A percentile compares a stretch with the other conserved stretches of the same genome.
Conservation (phyloP, 2,329 filamentous ascomycete genomes). For the Phialophora macrospora region DNA sequence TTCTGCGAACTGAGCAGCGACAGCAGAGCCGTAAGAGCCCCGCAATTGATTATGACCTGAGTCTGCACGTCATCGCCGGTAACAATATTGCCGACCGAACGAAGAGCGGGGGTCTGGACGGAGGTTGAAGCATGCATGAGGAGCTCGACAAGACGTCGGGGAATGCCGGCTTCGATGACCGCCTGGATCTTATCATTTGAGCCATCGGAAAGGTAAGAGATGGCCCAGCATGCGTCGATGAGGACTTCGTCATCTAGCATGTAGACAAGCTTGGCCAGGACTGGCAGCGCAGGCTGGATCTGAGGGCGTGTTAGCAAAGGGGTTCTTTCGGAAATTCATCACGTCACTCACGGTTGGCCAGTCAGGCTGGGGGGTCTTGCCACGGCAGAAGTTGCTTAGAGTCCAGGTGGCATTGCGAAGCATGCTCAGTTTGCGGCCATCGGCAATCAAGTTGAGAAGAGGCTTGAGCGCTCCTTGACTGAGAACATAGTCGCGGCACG, state of each 20-base stretch:
- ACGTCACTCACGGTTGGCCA: constrained; percentile 80
- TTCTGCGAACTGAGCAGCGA: constrained; percentile 95
- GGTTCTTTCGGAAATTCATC: constrained; percentile 28
- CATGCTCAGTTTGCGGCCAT: constrained; percentile 99
- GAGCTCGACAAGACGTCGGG: constrained; percentile 91
- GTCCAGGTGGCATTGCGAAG: constrained; percentile 98
- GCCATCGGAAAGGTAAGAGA: constrained; percentile 96
- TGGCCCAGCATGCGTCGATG: constrained; percentile 99
- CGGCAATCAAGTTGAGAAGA: constrained; percentile 84
- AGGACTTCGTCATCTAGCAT: constrained; percentile 97
- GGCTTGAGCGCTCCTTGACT: constrained; percentile 89
- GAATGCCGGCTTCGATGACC: constrained; percentile 97
- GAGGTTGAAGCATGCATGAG: constrained; percentile 98
- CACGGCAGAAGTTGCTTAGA: constrained; percentile 98
- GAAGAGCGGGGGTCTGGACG: constrained; percentile 94
- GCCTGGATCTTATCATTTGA: constrained; percentile 99
- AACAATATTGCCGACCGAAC: constrained; percentile 98
- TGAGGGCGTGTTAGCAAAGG: constrained; percentile 48
- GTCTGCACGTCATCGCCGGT: constrained; percentile 98
- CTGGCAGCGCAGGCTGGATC: constrained; percentile 93
- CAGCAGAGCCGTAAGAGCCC: constrained; percentile 86
- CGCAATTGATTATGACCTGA: constrained; percentile 99
- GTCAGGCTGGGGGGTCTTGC: constrained; percentile 98
- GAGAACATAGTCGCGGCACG: constrained; percentile 95
- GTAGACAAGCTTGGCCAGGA: constrained; percentile 96